Base-by-base conservation (phyloP, 495 filamentous ascomycete species). In the Tuber magnatum region DNA sequence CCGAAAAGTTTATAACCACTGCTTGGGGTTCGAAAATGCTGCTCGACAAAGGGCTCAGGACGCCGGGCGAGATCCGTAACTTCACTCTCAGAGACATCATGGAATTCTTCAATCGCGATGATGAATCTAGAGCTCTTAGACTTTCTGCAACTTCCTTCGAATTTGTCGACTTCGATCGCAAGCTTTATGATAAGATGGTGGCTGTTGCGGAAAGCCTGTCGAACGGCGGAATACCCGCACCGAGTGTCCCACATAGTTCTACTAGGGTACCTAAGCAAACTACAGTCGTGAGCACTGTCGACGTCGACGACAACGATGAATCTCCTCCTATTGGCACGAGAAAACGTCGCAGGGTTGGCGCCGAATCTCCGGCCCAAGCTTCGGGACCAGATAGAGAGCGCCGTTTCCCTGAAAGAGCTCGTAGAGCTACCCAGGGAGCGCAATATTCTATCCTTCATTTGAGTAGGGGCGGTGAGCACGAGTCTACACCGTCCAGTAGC, bases 21-120 rank as follows among this genome's bases (percentile, higher is more conserved):
- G 72, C 75, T 16, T 79, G 77, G 77, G 77, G 77, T 12, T 71
- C 76, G 16, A 77, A 79, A 44, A 78, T 75, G 40, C 73, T 79
- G 12, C 72, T 79, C 24, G 44, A 68, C 40, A 79, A 78, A n/a
- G 76, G 76, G 0, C 73, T 79, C 22, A 72, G 76, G 1, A 12
- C 24, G 2, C 70, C 46, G 32, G 76, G 76, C 9, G 77, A 79
- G 65, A 79, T 79, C 14, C 78, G 48, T 35, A 79, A 79, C 39
- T 69, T 75, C 12, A 38, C 56, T 32, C 38, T 79, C 14, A n/a
- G 32, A 24, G 76, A 79, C 18, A 56, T 79, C 18, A 44, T 79
- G 46, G 72, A 73, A 7, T 79, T 74, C 41, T 79, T 79, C 22
- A 72, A 71, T 39, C 41, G 78, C 76, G 6, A 40, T 6, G 72